Base-by-base conservation (phyloP, 2,329 filamentous ascomycete genomes). In the Microcera coccophila region DNA sequence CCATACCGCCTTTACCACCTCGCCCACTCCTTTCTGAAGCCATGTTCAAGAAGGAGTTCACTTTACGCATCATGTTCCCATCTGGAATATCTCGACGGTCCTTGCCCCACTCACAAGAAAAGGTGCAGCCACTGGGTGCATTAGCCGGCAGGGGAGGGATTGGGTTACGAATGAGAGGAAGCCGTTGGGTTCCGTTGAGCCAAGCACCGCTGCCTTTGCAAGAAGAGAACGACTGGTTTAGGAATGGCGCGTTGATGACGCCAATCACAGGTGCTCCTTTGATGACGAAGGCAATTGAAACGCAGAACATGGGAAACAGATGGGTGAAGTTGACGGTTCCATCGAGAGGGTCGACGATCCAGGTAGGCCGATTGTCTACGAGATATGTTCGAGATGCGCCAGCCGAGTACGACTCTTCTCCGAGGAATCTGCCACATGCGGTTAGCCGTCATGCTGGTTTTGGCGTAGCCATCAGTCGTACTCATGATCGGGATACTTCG, bases 261-360 rank as follows among this genome's bases (percentile, higher is more conserved):
- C 86, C 86, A 38, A 90, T 77, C 2, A 82, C 63, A 3, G 86
- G 82, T 20, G 70, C 63, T 5, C 75, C 72, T 15, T 75, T 64
- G 41, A 86, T 58, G 18, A 84, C 70, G 57, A 90, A 82, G 37
- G 75, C 85, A 56, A 90, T 88, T 26, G 82, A 87, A 33, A 90
- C 82, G 63, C 86, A 90, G 67, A 87, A 89, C 81, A 88, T 87
- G 45, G 84, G 84, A 59, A 87, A 88, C 5, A 87, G 74, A 62
- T 90, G 86, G 21, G 85, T 87, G 67, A 85, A 90, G 70, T 90
- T 90, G 46, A 90, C 84, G 3, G 86, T 90, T 69, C 84, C 85
- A 58, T 90, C 85, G 20, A 90, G 73, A 9, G 86, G 85, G 63
- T 90, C 86, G 31, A 90, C 75, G 56, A 82, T 80, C 86, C 85